These are phyloP conservation scores for Xylariaceae sp. DNA, from an alignment of 2,329 filamentous ascomycete genomes.

Conservation along the genomic window DNA sequence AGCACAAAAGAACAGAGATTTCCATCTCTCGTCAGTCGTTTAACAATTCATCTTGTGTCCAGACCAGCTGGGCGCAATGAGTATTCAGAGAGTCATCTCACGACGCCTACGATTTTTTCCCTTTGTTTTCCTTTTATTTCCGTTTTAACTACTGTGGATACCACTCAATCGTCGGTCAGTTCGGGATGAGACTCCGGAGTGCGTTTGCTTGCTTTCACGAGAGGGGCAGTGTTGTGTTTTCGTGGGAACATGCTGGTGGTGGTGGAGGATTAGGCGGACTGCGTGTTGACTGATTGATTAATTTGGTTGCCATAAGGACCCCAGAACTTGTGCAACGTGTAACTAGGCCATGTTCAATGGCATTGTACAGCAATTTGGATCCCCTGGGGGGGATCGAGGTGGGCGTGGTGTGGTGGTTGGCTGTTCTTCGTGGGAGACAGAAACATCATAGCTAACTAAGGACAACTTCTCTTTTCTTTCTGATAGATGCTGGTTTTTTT, in stretches of 20 bases:
- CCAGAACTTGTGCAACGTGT: slow-evolving; percentile 4
- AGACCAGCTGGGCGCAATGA: slow-evolving; percentile 1
- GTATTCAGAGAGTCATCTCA: slow-evolving; percentile 14
- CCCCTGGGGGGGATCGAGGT: not conserved
- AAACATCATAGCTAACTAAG: not conserved
- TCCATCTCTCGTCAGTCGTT: slow-evolving; percentile 22
- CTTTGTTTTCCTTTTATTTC: slow-evolving; percentile 1
- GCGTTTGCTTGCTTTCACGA: slow-evolving; percentile 4
- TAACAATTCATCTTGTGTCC: slow-evolving; percentile 3
- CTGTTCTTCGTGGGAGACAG: not conserved
- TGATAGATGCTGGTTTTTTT: not conserved
- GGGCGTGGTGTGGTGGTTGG: not conserved
- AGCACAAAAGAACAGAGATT: not conserved
- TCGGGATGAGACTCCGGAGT: not conserved
- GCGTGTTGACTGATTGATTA: slow-evolving; percentile 4
- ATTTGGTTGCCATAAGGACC: slow-evolving; percentile 1
- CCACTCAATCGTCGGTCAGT: not conserved
- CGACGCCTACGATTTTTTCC: slow-evolving; percentile 17
- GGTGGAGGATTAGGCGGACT: slow-evolving; percentile 2
- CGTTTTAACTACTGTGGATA: not conserved
- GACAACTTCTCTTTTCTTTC: not conserved
- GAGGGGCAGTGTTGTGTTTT: not conserved
- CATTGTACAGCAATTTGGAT: slow-evolving; percentile 9
- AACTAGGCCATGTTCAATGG: not conserved
- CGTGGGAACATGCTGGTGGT: not conserved